phyloP scores from a whole-genome alignment of 176 grass and related monocot species.

The Cenchrus purpureus region DNA sequence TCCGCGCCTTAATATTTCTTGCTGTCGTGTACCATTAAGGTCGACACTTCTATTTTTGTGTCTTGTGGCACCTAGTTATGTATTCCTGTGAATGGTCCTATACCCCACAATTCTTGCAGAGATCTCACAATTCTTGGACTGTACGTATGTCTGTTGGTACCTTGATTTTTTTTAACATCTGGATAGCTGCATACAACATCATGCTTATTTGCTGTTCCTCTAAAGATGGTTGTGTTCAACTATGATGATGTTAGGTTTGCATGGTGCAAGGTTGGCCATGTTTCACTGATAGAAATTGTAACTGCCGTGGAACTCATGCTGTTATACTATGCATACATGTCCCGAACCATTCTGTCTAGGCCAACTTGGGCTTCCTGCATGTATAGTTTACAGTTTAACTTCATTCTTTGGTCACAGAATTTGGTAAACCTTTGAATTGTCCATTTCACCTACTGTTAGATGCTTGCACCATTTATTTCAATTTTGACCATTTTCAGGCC shows the following conservation, averaged over 20 bases:
- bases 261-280: background rate
- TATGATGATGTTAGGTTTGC: background rate
- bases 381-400: background rate
- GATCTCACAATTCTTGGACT: background rate
- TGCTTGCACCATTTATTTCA: background rate
- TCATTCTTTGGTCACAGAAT: background rate
- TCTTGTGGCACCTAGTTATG: background rate
- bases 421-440: background rate
- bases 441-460: background rate
- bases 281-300: background rate
- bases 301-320: background rate
- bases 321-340: background rate
- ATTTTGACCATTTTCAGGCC: slow-evolving; percentile 20
- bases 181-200: background rate
- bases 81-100: background rate
- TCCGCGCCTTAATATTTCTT: background rate
- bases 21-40: background rate
- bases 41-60: background rate
- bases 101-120: background rate
- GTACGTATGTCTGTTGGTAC: background rate
- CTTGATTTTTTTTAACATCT: background rate
- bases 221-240: background rate
- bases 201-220: background rate
- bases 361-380: background rate
- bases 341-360: background rate